Evolutionary conservation across 2,329 filamentous ascomycete genomes (phyloP), one percentile per base, ranked within the genome.

Genomic region (Fusarium equiseti): DNA sequence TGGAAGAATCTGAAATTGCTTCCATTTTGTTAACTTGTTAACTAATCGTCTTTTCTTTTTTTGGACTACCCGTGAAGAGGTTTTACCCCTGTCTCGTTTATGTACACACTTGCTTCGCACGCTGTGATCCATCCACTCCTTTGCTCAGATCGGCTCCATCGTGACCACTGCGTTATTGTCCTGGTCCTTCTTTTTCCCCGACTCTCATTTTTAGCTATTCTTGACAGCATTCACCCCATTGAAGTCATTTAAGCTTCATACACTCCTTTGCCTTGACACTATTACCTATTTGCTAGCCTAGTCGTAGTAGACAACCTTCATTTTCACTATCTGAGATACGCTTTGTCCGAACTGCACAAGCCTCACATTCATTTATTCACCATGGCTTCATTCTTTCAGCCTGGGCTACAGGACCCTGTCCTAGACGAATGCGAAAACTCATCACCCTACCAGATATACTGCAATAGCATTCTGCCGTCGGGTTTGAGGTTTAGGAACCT

Each of bases 311-410:
- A 24, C 16, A 13, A 9, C 4, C 3, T 35, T 12, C 9, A 24
- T 50, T 35, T 35, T 20, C 15, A 24, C 15, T 8, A 3, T 4
- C 15, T n/a, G 13, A 31, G 5, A 31, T 6, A 11, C 9, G 13
- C 18, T 11, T 26, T 10, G 15, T 32, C 10, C 8, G 31, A 50
- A 11, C 22, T 11, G 20, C 26, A 54, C n/a, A 11, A 16, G 18
- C 18, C 13, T 10, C 5, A 44, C 13, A 7, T 11, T 24, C 22
- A 24, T 7, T 13, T 6, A 24, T n/a, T 15, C 15, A 12, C 26
- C 15, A 54, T 54, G 51, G 51, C 51, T 22, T 54, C 51, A 44
- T 54, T 54, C 51, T 32, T 54, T 22, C 51, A 54, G 38, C 51
- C 51, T 45, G 51, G 51, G 4, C 27, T 32, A 26, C 16, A 54